Base-by-base conservation (phyloP, 768 basidiomycete species). In the Pleurotus giganteus region DNA sequence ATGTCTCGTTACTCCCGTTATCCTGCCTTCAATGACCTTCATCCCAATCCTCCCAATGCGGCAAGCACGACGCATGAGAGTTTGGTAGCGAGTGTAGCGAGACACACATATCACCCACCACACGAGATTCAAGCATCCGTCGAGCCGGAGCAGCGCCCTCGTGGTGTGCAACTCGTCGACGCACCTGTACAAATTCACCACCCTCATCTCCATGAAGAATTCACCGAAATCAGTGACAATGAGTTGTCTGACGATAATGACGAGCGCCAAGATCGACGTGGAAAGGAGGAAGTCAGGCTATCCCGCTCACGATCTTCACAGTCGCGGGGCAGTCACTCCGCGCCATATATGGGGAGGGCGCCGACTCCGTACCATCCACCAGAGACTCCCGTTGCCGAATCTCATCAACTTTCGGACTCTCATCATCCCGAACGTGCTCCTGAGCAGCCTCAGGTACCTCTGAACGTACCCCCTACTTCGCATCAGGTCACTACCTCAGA, bases 161-260 rank as follows among this genome's bases (percentile, higher is more conserved):
- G 31, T 37, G 49, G 23, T 12, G 49, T 37, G 23, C 49, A 37
- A 15, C n/a, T 51, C 0, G 23, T 51, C 9, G 49, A 51, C 8
- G 13, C 49, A 9, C 31, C 49, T 36, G 21, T 51, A 15, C 31
- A 37, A n/a, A 51, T 12, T 23, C 49, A 39, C n/a, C 17, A 47
- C 32, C 21, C 49, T 36, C 49, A 51, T 19, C 34, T 51, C 27
- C 49, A 51, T n/a, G 49, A 51, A 36, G 32, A 51, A 17, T 45
- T 45, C 23, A 29, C 32, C 32, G 19, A 51, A 47, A 15, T 24
- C 23, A 51, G 49, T 24, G 49, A 51, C 9, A 34, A 21, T n/a
- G 34, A 34, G 19, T 34, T 12, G 19, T 51, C 34, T 15, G 49
- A 51, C 24, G 49, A 15, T 21, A 32, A 19, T 11, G 31, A 51